Conservation (phyloP, 306 rosid species). For the Senna siamea region DNA sequence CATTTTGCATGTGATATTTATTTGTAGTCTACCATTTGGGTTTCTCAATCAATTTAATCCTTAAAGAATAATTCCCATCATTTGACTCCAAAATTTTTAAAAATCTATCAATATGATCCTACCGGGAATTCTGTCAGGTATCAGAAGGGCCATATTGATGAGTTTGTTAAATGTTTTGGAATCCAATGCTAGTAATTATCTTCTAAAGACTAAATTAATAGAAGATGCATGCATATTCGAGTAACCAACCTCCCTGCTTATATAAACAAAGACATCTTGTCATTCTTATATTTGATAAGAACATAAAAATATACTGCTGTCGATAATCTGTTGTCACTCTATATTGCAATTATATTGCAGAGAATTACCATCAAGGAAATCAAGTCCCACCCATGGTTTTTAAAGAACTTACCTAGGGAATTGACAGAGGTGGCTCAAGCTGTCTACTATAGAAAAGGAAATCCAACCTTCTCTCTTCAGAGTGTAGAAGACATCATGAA, state of each 20-base stretch:
- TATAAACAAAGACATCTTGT: background rate
- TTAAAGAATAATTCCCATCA: background rate
- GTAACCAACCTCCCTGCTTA: background rate
- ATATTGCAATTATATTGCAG: slow-evolving; percentile 48
- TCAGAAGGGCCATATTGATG: background rate
- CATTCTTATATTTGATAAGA: background rate
- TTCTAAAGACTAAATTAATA: background rate
- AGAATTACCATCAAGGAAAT: slow-evolving; percentile 79
- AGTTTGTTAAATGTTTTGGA: background rate
- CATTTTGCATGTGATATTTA: background rate
- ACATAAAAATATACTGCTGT: slow-evolving; percentile 21
- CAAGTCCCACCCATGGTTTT: slow-evolving; percentile 83
- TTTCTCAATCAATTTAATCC: background rate
- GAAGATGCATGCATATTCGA: background rate
- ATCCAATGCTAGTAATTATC: background rate
- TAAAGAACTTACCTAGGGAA: slow-evolving; percentile 86
- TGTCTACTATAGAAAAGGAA: slow-evolving; percentile 70
- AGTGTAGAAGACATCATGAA: slow-evolving; percentile 70
- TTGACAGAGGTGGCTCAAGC: slow-evolving; percentile 79
- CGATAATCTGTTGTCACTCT: slow-evolving; percentile 8
- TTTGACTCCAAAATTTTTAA: background rate
- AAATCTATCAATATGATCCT: background rate
- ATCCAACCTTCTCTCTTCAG: slow-evolving; percentile 81
- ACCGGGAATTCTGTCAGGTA: background rate
- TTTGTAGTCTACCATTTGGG: background rate